Percentiles rank a stretch among this genome's conserved stretches.
Conservation (phyloP, 2,329 filamentous ascomycete genomes). For the Niveomyces coronatus region DNA sequence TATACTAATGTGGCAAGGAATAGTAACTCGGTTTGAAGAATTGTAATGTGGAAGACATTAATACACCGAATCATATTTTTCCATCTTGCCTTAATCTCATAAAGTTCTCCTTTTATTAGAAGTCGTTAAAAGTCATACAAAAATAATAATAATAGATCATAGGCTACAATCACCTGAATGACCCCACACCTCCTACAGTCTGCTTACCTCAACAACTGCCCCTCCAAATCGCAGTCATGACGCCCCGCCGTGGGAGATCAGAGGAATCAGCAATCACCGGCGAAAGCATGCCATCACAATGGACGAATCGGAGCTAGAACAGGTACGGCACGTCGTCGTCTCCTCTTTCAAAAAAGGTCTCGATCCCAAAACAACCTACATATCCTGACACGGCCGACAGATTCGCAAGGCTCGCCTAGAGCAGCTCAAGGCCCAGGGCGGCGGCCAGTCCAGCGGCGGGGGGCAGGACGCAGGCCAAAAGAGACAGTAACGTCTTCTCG, state of each 20-base stretch:
- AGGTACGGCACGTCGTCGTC: slow-evolving; percentile 23
- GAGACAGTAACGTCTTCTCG: slow-evolving; percentile 27
- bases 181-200: too few relatives aligned
- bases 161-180: too few relatives aligned
- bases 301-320: slow-evolving; percentile 35
- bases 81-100: too few relatives aligned
- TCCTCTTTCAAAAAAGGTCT: neutral
- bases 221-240: slow-evolving; percentile 7
- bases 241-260: slow-evolving; percentile 6
- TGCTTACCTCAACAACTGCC: too few relatives aligned
- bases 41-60: too few relatives aligned
- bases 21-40: too few relatives aligned
- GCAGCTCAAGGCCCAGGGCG: slow-evolving; percentile 72
- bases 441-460: slow-evolving; percentile 25
- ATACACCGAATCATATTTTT: too few relatives aligned
- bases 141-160: too few relatives aligned
- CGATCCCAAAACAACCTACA: neutral
- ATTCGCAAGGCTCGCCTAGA: slow-evolving; percentile 87
- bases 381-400: slow-evolving; percentile 33
- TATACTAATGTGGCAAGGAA: too few relatives aligned
- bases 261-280: slow-evolving; percentile 7
- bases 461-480: slow-evolving; percentile 51
- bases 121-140: too few relatives aligned
- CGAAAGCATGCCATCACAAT: slow-evolving; percentile 19
- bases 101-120: too few relatives aligned